These are phyloP conservation scores for Ceratocystis lukuohia DNA, from an alignment of 2,329 filamentous ascomycete genomes.

Conservation along the genomic window DNA sequence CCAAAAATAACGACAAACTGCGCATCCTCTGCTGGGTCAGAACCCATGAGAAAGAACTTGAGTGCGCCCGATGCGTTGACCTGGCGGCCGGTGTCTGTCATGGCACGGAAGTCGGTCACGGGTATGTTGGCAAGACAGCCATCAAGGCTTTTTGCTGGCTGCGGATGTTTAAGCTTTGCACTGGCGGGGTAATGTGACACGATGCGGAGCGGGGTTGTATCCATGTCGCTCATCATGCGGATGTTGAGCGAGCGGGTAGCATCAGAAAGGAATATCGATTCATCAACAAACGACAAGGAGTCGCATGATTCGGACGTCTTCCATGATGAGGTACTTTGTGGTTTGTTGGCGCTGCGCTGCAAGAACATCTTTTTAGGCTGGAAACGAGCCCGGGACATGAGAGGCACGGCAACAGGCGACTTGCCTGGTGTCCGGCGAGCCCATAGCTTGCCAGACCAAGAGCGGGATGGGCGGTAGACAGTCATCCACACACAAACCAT, in stretches of 20 bases:
- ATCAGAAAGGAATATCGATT: neutral
- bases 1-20: conserved; percentile 19
- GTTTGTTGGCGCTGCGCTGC: conserved; percentile 14
- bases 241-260: conserved; percentile 10
- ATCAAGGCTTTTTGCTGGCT: conserved; percentile 12
- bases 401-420: conserved; percentile 19
- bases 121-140: conserved; percentile 17
- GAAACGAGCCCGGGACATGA: conserved; percentile 19
- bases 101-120: conserved; percentile 4
- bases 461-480: conserved; percentile 15
- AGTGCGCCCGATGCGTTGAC: conserved; percentile 14
- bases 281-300: neutral
- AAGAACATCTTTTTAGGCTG: conserved; percentile 19
- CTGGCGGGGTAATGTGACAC: conserved; percentile 19
- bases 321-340: neutral
- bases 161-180: conserved; percentile 15
- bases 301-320: neutral
- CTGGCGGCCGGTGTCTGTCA: conserved; percentile 9
- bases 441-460: conserved; percentile 14
- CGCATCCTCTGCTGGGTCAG: conserved; percentile 13
- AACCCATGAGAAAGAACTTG: conserved; percentile 19
- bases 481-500: conserved; percentile 21
- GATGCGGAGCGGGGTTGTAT: conserved; percentile 14
- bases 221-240: conserved; percentile 16
- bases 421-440: conserved; percentile 17